These are phyloP conservation scores for Takakia lepidozioides DNA, from an alignment of 225 moss, liverwort and hornwort genomes.

Conservation along the genomic window DNA sequence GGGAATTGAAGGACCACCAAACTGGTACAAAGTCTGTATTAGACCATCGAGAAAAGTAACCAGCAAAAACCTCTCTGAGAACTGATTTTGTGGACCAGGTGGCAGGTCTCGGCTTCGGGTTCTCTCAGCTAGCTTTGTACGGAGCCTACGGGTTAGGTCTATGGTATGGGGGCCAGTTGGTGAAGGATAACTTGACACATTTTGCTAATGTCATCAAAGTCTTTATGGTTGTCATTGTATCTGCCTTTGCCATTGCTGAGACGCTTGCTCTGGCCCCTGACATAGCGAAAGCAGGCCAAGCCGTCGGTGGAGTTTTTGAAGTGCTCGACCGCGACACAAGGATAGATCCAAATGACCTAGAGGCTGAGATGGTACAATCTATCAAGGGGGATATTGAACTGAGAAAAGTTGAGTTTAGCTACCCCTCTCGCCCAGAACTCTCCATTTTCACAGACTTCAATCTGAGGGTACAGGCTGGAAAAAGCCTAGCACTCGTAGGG, in stretches of 20 bases:
- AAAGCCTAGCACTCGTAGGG: slow-evolving; percentile 38
- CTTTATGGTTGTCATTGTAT: slow-evolving; percentile 48
- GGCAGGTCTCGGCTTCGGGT: slow-evolving; percentile 38
- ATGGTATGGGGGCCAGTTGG: slow-evolving; percentile 35
- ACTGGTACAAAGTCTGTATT: no score
- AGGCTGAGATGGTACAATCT: slow-evolving; percentile 23
- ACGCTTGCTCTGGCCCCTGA: slow-evolving; percentile 43
- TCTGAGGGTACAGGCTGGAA: slow-evolving; percentile 26
- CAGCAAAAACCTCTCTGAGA: no score
- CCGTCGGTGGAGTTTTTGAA: slow-evolving; percentile 28
- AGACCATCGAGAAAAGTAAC: no score
- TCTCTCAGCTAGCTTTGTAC: slow-evolving; percentile 48
- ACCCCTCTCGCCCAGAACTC: slow-evolving; percentile 38
- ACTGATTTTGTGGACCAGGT: no score
- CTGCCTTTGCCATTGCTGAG: slow-evolving; percentile 41
- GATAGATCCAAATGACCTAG: slow-evolving; percentile 33
- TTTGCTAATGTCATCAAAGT: slow-evolving; percentile 40
- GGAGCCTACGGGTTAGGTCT: slow-evolving; percentile 36
- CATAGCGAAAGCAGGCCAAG: slow-evolving; percentile 29
- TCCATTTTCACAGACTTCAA: slow-evolving; percentile 42
- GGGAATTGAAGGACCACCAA: no score
- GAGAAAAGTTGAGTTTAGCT: slow-evolving; percentile 31
- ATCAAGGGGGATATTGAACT: slow-evolving; percentile 30
- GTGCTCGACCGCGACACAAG: slow-evolving; percentile 31
- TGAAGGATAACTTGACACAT: slow-evolving; percentile 18